A percentile compares a stretch with the other conserved stretches of the same genome.
phyloP scores from a whole-genome alignment of 2,329 filamentous ascomycete species.

The Mycosphaerelloides madeirae region DNA sequence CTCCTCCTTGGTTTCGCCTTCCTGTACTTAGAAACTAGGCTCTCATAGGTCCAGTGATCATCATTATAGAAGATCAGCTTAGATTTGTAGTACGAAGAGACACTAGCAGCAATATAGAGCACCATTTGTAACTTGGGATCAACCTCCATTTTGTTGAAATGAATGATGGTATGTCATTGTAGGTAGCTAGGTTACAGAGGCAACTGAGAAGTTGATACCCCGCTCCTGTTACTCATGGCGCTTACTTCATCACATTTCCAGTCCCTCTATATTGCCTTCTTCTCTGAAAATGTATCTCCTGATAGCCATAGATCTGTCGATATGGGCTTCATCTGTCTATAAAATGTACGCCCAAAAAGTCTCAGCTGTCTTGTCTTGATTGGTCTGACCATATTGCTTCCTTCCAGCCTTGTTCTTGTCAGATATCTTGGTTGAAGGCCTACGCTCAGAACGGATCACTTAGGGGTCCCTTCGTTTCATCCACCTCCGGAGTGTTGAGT shows the following conservation, averaged over 20 bases:
- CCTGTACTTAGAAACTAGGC: not conserved
- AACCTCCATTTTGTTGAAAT: not conserved
- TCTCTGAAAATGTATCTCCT: too few species aligned
- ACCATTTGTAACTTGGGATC: not conserved
- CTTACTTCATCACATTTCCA: too few species aligned
- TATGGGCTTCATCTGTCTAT: too few species aligned
- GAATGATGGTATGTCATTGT: not conserved
- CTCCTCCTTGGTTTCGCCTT: too few species aligned
- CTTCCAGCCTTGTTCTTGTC: too few species aligned
- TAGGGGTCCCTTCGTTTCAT: too few species aligned
- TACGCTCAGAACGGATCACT: too few species aligned
- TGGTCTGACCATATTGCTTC: not conserved
- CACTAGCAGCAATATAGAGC: not conserved
- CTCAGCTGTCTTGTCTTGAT: not conserved
- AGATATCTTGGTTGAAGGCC: too few species aligned
- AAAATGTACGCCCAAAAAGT: constrained; percentile 1
- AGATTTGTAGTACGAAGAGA: not conserved
- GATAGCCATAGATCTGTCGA: too few species aligned
- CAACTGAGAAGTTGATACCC: too few species aligned
- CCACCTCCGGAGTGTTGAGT: too few species aligned
- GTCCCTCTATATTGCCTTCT: too few species aligned
- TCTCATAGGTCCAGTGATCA: not conserved
- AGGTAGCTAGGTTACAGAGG: constrained; percentile 1
- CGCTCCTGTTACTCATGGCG: not conserved
- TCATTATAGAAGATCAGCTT: constrained; percentile 1